Conservation (phyloP, 225 moss, liverwort and hornwort species). For the Physcomitrium patens region DNA sequence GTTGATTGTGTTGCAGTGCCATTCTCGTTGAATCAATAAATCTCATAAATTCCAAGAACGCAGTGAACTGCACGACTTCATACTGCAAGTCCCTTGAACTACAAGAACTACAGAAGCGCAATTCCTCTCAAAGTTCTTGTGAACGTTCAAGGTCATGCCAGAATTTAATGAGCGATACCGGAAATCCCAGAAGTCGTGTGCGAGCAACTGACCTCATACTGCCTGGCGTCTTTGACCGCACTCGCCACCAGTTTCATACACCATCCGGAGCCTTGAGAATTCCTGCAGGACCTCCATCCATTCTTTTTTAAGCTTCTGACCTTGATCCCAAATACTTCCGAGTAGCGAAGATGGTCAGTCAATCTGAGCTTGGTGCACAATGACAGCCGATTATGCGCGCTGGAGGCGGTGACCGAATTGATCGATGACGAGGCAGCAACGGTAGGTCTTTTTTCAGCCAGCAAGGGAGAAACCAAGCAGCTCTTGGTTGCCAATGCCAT, state of each 20-base stretch:
- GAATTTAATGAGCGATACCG: not conserved
- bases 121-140: not conserved
- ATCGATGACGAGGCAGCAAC: slow-evolving; percentile 12
- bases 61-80: too few relatives aligned
- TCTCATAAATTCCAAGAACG: too few relatives aligned
- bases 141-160: not conserved
- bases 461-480: slow-evolving; percentile 47
- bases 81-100: too few relatives aligned
- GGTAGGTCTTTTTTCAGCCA: slow-evolving; percentile 8
- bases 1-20: too few relatives aligned
- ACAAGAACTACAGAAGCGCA: not conserved
- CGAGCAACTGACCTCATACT: slow-evolving; percentile 44
- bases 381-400: not conserved
- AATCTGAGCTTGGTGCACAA: slow-evolving; percentile 23
- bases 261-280: not conserved
- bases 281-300: slow-evolving; percentile 11
- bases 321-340: slow-evolving; percentile 29
- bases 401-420: not conserved
- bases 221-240: slow-evolving; percentile 20
- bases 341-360: slow-evolving; percentile 11
- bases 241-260: slow-evolving; percentile 44
- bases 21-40: too few relatives aligned
- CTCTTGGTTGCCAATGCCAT: slow-evolving; percentile 65
- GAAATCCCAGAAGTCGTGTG: not conserved
- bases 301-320: slow-evolving; percentile 23